These are phyloP conservation scores for Immersiporthe knoxdaviesiana DNA, from an alignment of 2,329 filamentous ascomycete genomes.

Conservation along the genomic window DNA sequence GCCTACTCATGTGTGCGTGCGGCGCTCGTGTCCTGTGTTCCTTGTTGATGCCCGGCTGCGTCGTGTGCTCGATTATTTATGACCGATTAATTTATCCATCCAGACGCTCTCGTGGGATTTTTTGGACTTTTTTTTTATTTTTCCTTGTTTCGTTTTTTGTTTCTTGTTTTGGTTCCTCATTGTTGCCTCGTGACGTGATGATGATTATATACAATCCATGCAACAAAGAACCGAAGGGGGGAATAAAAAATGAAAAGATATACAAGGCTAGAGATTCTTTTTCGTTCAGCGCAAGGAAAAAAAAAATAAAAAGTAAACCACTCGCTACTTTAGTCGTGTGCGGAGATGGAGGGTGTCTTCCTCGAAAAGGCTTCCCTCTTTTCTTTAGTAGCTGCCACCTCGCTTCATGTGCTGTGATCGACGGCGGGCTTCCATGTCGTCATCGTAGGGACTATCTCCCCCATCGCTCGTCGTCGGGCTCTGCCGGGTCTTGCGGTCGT, in stretches of 20 bases:
- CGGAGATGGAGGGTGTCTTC: background rate
- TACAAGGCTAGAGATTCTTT: background rate
- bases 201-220: constrained; percentile 23
- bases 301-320: no score
- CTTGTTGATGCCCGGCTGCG: background rate
- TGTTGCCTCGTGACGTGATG: background rate
- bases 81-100: background rate
- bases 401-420: constrained; percentile 46
- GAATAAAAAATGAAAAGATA: background rate
- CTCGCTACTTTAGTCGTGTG: background rate
- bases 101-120: background rate
- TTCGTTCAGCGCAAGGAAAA: background rate
- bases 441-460: constrained; percentile 50
- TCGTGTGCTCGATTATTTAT: background rate
- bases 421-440: constrained; percentile 43
- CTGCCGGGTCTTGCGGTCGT: constrained; percentile 38
- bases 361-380: background rate
- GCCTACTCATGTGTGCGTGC: background rate
- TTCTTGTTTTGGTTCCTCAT: background rate
- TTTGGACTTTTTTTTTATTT: background rate
- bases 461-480: constrained; percentile 51
- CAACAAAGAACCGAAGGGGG: background rate
- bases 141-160: background rate
- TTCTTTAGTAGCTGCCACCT: constrained; percentile 41
- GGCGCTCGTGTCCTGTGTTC: background rate